Evolutionary conservation across 805 yeast genomes (phyloP), one percentile per base, ranked within the genome.

Genomic region (Lipomyces lipofer): DNA sequence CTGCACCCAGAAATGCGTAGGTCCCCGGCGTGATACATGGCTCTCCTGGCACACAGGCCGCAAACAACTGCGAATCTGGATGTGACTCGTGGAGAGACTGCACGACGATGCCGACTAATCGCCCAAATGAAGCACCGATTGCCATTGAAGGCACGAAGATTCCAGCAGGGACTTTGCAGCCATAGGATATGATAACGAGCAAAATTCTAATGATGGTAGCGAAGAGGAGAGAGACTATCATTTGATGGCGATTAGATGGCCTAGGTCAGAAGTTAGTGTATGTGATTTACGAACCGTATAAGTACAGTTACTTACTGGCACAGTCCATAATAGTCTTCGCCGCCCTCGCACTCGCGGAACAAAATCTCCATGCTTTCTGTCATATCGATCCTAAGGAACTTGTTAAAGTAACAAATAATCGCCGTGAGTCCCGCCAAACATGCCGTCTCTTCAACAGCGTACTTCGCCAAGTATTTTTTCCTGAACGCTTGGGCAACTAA

Each of bases 111-210:
- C 97, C 96, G 3, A 92, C 65, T 0, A 90, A 84, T 50, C 97
- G 77, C 1, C 98, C 98, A 74, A 92, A 91, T 0, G 95, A 83
- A 0, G 97, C 96, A 21, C 98, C 98, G 2, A 91, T 88, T 0
- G 97, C 96, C 95, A 91, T 86, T 1, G 97, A 89, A 2, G 98
- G 98, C 17, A 91, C 97, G 72, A 91, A 91, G 6, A 91, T 90
- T 21, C 98, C 98, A 4, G 96, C 95, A 0, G 98, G 98, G 0
- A 92, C 91, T 70, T 86, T 89, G 58, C 90, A 84, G 2, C 97
- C 97, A 68, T 95, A 94, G 0, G 98, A 86, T 13, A 94, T 75
- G 25, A 90, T 79, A 25, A 94, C 88, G 47, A 94, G 75, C 0
- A 77, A 59, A 73, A 84, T 81, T 52, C 99, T 76, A 3, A 88